Conservation (phyloP, 192 early-diverging fungal species). For the Backusella tarrabulga region DNA sequence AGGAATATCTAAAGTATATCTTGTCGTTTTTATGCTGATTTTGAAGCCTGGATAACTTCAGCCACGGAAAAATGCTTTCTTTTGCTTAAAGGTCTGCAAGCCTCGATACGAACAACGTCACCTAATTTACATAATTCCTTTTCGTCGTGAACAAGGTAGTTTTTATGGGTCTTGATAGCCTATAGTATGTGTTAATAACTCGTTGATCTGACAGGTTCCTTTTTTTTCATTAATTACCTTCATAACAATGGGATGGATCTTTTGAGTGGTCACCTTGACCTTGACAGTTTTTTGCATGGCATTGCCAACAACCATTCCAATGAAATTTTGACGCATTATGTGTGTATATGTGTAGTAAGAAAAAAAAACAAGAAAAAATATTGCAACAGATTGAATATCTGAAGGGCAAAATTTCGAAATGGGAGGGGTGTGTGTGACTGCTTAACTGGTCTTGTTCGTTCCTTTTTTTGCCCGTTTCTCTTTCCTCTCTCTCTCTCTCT, state of each 20-base stretch:
- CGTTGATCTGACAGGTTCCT: not conserved
- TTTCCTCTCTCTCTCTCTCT: not conserved
- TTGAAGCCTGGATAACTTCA: conserved; percentile 60
- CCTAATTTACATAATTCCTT: conserved; percentile 78
- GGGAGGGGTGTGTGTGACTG: conserved; percentile 6
- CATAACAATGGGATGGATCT: conserved; percentile 78
- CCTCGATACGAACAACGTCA: conserved; percentile 90
- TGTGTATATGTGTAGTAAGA: not conserved
- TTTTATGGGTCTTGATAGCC: conserved; percentile 80
- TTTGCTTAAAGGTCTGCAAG: conserved; percentile 83
- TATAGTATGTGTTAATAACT: conserved; percentile 27
- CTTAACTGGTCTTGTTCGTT: not conserved
- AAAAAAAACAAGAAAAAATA: not conserved
- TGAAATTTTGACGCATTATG: conserved; percentile 73
- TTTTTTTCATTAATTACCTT: conserved; percentile 60
- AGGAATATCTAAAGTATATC: not conserved
- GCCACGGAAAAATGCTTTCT: conserved; percentile 88
- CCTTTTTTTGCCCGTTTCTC: not conserved
- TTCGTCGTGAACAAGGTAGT: conserved; percentile 88
- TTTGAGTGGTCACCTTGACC: conserved; percentile 76
- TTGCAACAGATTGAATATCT: conserved; percentile 1
- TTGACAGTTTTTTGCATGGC: conserved; percentile 90
- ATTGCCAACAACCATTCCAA: conserved; percentile 86
- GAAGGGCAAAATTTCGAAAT: not conserved
- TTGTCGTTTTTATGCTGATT: not conserved